Conservation (phyloP, 257 asterid species). For the Salvia hispanica region DNA sequence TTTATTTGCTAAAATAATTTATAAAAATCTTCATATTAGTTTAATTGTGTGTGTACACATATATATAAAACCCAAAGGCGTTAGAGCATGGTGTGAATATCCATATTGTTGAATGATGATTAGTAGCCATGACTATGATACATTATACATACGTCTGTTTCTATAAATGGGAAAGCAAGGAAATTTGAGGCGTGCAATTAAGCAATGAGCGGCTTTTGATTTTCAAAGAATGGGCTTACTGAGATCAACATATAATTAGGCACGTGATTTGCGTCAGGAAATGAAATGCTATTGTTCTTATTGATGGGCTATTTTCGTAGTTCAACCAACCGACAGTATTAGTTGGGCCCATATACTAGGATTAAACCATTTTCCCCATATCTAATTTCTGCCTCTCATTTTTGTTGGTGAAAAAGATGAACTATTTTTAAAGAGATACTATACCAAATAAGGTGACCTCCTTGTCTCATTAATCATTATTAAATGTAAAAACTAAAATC, state of each 20-base stretch:
- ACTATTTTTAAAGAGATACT: no score
- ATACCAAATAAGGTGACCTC: no score
- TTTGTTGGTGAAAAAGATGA: no score
- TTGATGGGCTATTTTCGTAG: conserved; percentile 11
- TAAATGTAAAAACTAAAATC: no score
- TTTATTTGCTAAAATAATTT: no score
- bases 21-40: no score
- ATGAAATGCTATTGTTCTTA: no score
- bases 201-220: not conserved
- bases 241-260: not conserved
- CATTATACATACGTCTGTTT: not conserved
- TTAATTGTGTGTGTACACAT: no score
- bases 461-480: no score
- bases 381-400: not conserved
- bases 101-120: not conserved
- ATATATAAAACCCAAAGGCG: no score
- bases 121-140: no score
- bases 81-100: not conserved
- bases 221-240: conserved; percentile 26
- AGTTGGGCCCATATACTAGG: conserved; percentile 25
- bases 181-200: conserved; percentile 28
- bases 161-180: not conserved
- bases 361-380: not conserved
- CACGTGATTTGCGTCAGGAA: conserved; percentile 38
- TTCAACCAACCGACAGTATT: conserved; percentile 30